Conservation (phyloP, 176 grass and related monocot species). For the Pontederia paniculata region DNA sequence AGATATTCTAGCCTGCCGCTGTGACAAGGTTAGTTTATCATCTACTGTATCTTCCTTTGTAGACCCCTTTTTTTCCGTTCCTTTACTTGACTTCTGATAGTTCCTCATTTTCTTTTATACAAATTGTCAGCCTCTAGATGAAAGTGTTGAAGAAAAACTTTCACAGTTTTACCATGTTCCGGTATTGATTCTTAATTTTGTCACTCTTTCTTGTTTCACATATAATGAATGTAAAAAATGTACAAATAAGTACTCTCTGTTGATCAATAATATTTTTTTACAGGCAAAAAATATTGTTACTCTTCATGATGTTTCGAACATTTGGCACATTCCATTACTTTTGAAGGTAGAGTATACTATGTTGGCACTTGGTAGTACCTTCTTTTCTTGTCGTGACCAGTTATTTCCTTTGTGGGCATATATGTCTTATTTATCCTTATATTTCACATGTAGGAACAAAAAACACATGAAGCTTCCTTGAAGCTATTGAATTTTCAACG, state of each 20-base stretch:
- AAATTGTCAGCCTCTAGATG: no score
- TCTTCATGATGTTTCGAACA: conserved; percentile 86
- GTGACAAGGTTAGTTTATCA: conserved; percentile 35
- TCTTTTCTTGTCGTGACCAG: no score
- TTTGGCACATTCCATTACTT: no score
- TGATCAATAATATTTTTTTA: conserved; percentile 9
- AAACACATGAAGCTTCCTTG: conserved; percentile 79
- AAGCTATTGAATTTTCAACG: conserved; percentile 74
- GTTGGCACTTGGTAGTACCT: not conserved
- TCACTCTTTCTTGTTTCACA: conserved; percentile 7
- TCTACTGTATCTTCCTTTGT: not conserved
- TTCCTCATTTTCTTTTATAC: no score
- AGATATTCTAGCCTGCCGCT: conserved; percentile 75
- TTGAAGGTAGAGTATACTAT: conserved; percentile 46
- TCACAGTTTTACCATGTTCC: conserved; percentile 88
- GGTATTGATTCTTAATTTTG: conserved; percentile 32
- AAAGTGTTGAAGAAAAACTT: no score
- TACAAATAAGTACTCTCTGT: not conserved
- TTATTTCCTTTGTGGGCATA: no score
- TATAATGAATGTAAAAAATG: not conserved
- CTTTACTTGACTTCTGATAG: no score
- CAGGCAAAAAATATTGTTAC: conserved; percentile 65
- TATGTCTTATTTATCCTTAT: no score
- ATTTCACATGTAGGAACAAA: no score
- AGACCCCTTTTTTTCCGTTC: not conserved